Percentiles rank a stretch among this genome's conserved stretches.
These are phyloP conservation scores for Termitomyces bulborhizus DNA, from an alignment of 768 basidiomycete genomes.

Conservation along the genomic window DNA sequence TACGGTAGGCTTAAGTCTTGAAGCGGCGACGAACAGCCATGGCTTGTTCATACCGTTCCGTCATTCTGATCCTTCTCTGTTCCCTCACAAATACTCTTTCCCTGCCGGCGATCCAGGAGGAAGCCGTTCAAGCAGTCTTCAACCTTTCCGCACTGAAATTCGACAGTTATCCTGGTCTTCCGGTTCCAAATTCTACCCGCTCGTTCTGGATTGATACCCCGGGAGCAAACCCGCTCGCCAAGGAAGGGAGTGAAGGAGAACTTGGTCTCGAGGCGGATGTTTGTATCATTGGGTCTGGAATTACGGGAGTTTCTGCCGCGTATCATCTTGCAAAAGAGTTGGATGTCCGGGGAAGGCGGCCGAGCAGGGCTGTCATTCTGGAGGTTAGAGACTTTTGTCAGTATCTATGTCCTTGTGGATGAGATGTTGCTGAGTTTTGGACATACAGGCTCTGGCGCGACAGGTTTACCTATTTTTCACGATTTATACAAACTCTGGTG, in stretches of 20 bases:
- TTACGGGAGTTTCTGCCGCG: conserved; percentile 70
- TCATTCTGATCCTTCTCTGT: neutral
- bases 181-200: conserved; percentile 56
- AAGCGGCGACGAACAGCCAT: neutral
- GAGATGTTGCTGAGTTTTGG: neutral
- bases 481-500: neutral
- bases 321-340: conserved; percentile 55
- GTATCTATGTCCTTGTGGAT: neutral
- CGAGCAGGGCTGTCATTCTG: conserved; percentile 40
- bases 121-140: conserved; percentile 5
- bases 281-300: conserved; percentile 76
- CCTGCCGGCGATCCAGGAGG: neutral
- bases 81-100: conserved; percentile 3
- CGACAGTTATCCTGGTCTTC: conserved; percentile 24
- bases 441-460: conserved; percentile 62
- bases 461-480: conserved; percentile 36
- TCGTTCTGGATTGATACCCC: conserved; percentile 70
- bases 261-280: conserved; percentile 63
- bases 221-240: conserved; percentile 60
- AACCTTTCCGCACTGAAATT: neutral
- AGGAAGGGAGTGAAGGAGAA: conserved; percentile 55
- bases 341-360: conserved; percentile 11
- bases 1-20: neutral
- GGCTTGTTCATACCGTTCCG: neutral
- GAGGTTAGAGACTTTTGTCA: conserved; percentile 86